These are phyloP conservation scores for Magnaporthiopsis incrustans DNA, from an alignment of 2,329 filamentous ascomycete species.

Conservation along the genomic window DNA sequence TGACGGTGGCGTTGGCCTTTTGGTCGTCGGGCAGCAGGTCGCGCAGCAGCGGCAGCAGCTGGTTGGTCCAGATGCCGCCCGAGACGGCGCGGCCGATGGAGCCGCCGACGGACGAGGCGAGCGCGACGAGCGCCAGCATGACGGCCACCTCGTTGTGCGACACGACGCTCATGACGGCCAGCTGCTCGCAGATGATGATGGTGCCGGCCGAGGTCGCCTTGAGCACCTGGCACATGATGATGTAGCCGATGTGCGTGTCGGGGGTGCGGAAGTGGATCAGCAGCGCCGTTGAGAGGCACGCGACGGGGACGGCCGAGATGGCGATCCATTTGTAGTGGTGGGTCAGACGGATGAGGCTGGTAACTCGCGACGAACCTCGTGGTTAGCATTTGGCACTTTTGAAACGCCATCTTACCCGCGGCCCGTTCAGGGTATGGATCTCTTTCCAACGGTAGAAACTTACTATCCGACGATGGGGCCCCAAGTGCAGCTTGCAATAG, in stretches of 20 bases:
- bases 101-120: constrained; percentile 34
- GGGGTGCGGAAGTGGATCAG: constrained; percentile 34
- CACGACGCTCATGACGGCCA: constrained; percentile 49
- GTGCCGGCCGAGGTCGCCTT: constrained; percentile 41
- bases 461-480: constrained; percentile 34
- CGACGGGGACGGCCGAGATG: constrained; percentile 22
- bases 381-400: no score
- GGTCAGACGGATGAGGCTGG: constrained; percentile 31
- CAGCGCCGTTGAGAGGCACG: constrained; percentile 27
- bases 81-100: constrained; percentile 37
- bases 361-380: not conserved
- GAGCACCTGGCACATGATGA: constrained; percentile 32
- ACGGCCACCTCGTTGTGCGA: constrained; percentile 46
- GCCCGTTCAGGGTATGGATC: no score
- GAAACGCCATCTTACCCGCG: no score
- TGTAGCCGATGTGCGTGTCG: constrained; percentile 24
- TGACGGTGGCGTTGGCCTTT: constrained; percentile 29
- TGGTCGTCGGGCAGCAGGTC: constrained; percentile 33
- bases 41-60: constrained; percentile 1
- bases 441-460: no score
- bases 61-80: constrained; percentile 33
- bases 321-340: constrained; percentile 41
- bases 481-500: constrained; percentile 42
- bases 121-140: constrained; percentile 35
- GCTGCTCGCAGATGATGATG: constrained; percentile 45